A percentile compares a stretch with the other conserved stretches of the same genome.
Conservation (phyloP, 768 basidiomycete genomes). For the Phanerochaete carnosa region DNA sequence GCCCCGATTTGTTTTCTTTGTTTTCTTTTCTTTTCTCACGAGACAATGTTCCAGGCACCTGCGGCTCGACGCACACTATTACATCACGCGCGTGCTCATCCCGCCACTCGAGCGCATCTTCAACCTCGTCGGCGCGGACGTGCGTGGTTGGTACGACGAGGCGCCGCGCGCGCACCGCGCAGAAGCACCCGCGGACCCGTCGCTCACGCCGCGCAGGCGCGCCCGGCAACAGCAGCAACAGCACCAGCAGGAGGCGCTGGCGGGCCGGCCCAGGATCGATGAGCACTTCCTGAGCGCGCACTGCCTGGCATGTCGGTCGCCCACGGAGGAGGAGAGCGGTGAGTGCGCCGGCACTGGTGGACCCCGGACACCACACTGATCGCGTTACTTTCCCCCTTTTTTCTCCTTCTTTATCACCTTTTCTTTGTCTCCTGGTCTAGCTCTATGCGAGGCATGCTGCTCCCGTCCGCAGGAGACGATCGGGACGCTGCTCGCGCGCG, state of each 20-base stretch:
- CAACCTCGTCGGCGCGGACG: slow-evolving; percentile 86
- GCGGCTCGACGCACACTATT: slow-evolving; percentile 84
- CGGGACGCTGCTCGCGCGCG: slow-evolving; percentile 50
- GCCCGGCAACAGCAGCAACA: slow-evolving; percentile 23
- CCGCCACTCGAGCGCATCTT: slow-evolving; percentile 90
- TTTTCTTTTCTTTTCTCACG: no score
- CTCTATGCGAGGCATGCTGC: slow-evolving; percentile 63
- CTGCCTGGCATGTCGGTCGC: slow-evolving; percentile 65
- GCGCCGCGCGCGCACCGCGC: slow-evolving; percentile 67
- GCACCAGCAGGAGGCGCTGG: no score
- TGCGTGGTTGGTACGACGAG: slow-evolving; percentile 80
- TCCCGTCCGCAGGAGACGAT: slow-evolving; percentile 50
- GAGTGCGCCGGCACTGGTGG: slow-evolving; percentile 9
- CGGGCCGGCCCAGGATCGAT: slow-evolving; percentile 55
- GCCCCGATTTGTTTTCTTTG: no score
- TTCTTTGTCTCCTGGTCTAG: slow-evolving; percentile 3
- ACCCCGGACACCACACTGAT: no score
- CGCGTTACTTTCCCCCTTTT: no score
- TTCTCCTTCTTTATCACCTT: no score
- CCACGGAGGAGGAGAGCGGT: slow-evolving; percentile 48
- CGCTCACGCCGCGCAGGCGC: slow-evolving; percentile 34
- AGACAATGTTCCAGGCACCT: slow-evolving; percentile 44
- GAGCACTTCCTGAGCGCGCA: slow-evolving; percentile 70
- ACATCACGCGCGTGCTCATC: slow-evolving; percentile 83
- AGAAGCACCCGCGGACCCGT: slow-evolving; percentile 32